Conservation (phyloP, 495 filamentous ascomycete genomes). For the Aspergillus homomorphus region DNA sequence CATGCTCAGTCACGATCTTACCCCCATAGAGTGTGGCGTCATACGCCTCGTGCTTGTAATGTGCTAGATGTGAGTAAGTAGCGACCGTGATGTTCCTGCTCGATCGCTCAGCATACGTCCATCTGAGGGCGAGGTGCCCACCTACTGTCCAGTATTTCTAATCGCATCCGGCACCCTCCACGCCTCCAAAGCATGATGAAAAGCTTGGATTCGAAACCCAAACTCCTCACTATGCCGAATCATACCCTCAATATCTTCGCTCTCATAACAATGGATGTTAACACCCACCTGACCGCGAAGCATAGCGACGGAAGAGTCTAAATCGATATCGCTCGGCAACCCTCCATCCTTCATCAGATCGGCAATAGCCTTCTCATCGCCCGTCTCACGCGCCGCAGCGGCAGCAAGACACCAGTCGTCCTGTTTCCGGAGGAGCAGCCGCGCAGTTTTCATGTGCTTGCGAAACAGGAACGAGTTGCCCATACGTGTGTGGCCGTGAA, state of each 20-base stretch:
- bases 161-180: slow-evolving; percentile 2
- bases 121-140: background rate
- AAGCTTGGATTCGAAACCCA: slow-evolving; percentile 1
- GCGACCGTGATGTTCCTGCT: slow-evolving; percentile 2
- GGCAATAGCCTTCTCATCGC: background rate
- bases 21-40: background rate
- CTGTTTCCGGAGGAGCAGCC: background rate
- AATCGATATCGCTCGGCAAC: background rate
- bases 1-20: background rate
- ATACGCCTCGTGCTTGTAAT: background rate
- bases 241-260: slow-evolving; percentile 1
- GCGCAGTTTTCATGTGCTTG: background rate
- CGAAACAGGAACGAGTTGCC: background rate
- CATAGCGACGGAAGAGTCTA: background rate
- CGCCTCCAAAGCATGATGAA: background rate
- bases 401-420: background rate
- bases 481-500: slow-evolving; percentile 2
- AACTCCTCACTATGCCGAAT: slow-evolving; percentile 1
- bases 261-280: slow-evolving; percentile 5
- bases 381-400: background rate
- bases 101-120: background rate
- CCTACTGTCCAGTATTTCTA: background rate
- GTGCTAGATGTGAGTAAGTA: background rate
- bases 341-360: background rate
- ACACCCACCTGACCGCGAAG: slow-evolving; percentile 2